Base-by-base conservation (phyloP, 495 filamentous ascomycete species). In the Trichoderma virens region DNA sequence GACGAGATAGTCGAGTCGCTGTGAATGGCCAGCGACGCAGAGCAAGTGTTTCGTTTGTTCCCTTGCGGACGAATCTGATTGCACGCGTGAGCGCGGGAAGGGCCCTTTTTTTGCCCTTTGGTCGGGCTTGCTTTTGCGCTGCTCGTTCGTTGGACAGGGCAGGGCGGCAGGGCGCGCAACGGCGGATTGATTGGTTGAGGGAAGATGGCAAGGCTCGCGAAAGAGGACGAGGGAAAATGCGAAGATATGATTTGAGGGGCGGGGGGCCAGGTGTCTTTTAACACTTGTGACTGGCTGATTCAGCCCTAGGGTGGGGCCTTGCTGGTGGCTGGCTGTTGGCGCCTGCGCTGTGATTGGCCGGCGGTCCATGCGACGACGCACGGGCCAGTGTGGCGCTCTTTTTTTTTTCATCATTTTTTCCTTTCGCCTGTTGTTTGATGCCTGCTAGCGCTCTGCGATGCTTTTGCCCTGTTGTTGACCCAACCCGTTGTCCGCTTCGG, bases 241-340 rank as follows among this genome's bases (percentile, higher is more conserved):
- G 70, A 73, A 71, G 34, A 67, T 69, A 68, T 76, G 74, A 76
- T 76, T 76, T 76, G 74, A 75, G 74, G 72, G 73, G 62, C 69
- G 70, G 63, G 51, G 54, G 66, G 60, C 41, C 69, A 65, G 71
- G 70, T 47, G 69, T 69, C 72, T 74, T 62, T 74, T 73, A 74
- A 74, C 73, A 66, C 66, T 66, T 75, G 70, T 77, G 75, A 74
- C 74, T 77, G 74, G 75, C 73, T 76, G 75, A 76, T 70, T 75
- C 72, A 77, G 72, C 73, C 67, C 61, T 56, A 59, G 59, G 3
- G 61, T 41, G 62, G 64, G 64, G 32, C 60, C 39, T 34, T 68
- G 71, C 70, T 70, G 67, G 51, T 30, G 51, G 65, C 71, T 62
- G 51, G 51, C 51, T 13, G 9, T 2, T 3, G 23, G 25, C 25